Conservation (phyloP, 140 eudicot genomes). For the Bidens hawaiensis region DNA sequence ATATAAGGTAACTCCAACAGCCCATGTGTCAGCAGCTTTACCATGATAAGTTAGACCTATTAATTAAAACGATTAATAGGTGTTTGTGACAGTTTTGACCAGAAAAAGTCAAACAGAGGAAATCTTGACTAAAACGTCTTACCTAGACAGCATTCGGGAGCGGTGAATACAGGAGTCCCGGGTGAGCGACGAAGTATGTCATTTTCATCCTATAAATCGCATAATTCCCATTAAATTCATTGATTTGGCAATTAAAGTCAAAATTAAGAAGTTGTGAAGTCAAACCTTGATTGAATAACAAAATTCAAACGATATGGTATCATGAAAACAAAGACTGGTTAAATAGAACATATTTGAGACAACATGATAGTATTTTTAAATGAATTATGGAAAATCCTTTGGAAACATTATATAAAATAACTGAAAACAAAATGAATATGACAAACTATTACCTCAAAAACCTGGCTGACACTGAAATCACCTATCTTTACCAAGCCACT, state of each 20-base stretch:
- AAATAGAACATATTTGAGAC: no score
- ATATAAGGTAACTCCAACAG: constrained; percentile 90
- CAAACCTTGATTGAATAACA: no score
- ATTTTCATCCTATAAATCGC: constrained; percentile 49
- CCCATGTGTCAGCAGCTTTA: constrained; percentile 99
- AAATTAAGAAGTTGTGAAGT: no score
- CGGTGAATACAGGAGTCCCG: constrained; percentile 91
- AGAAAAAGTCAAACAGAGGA: no score
- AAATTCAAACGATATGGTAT: no score
- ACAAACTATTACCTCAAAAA: constrained; percentile 73
- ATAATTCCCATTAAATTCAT: constrained; percentile 1
- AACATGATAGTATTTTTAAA: no score
- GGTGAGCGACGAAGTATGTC: constrained; percentile 97
- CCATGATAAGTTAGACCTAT: constrained; percentile 84
- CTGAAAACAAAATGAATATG: constrained; percentile 6
- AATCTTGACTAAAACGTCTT: no score
- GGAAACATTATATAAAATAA: neutral
- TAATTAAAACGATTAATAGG: no score
- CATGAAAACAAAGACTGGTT: no score
- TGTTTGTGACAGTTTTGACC: no score
- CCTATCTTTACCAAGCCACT: constrained; percentile 84
- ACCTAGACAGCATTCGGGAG: constrained; percentile 97
- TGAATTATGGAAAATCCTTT: no score
- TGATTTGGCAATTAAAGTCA: neutral
- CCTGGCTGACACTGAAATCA: constrained; percentile 97